Base-by-base conservation (phyloP, 1,139 yeast genomes). In the Geotrichum reessii region DNA sequence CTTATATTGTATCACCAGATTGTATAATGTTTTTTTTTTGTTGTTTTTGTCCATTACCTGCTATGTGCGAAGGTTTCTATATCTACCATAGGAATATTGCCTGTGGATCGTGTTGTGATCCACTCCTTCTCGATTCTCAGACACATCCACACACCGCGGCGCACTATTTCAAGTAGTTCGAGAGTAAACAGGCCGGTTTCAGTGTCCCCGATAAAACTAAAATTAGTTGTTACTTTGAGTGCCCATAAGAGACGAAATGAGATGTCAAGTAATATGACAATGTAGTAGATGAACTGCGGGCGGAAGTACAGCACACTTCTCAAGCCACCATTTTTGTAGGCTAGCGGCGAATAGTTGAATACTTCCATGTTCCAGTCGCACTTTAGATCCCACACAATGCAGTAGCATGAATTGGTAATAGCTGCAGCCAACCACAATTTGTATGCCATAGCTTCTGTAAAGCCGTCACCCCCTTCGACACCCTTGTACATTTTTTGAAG, bases 141-240 rank as follows among this genome's bases (percentile, higher is more conserved):
- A 65, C 89, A 82, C 56, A 92, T 82, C 99, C 99, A 93, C 60
- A 90, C 73, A 83, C 93, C 89, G 66, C 99, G 79, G 72, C 99
- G 79, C 11, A 84, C 65, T 11, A 93, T 78, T 70, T 93, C 99
- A 57, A 91, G 73, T 9, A 82, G 67, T 67, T 92, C 95, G 56
- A 89, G 72, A 7, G 79, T 69, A 61, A 86, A 84, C 64, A 81
- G 78, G 0, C 93, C 95, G 25, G 78, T 73, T 63, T 83, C 87
- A 42, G 76, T 73, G 27, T 84, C 81, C 17, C 71, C 66, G 14
- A 72, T 63, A 40, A 66, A 64, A 52, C 67, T 64, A 64, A 69
- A 64, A 47, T 67, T 69, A 1, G 74, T 67, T 1, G 73, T 67
- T 19, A 73, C 63, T 64, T 86, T 82, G 66, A 85, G 74, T 2